These are phyloP conservation scores for Chromera velia DNA, from an alignment of 73 alveolate genomes.

Conservation along the genomic window DNA sequence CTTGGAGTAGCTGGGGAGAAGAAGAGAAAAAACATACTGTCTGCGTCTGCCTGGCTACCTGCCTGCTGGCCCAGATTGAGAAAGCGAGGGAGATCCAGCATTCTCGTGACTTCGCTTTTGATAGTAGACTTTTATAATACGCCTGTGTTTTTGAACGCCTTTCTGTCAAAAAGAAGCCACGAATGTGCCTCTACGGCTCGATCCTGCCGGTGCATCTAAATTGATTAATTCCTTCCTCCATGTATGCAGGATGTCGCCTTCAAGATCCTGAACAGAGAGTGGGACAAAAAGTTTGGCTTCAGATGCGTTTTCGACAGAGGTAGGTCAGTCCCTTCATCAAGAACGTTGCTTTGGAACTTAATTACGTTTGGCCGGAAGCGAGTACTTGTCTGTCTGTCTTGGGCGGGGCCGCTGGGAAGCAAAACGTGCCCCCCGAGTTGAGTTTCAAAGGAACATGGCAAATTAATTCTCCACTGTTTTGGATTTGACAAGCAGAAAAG, in stretches of 20 bases:
- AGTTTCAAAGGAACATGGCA: slow-evolving; percentile 19
- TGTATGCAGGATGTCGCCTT: slow-evolving; percentile 98
- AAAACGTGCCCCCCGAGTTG: slow-evolving; percentile 26
- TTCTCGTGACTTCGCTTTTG: too few species aligned
- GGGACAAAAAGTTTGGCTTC: slow-evolving; percentile 94
- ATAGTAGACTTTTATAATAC: too few species aligned
- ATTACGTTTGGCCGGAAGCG: background rate
- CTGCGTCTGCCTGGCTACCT: too few species aligned
- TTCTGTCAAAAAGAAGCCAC: too few species aligned
- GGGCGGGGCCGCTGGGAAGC: background rate
- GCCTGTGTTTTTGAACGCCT: too few species aligned
- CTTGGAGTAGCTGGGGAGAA: too few species aligned
- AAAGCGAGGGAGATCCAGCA: too few species aligned
- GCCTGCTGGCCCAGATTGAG: too few species aligned
- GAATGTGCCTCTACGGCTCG: too few species aligned
- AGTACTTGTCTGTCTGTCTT: background rate
- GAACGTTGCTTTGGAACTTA: background rate
- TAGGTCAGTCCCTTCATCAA: background rate
- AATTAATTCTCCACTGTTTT: background rate
- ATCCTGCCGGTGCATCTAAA: too few species aligned
- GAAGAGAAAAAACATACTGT: too few species aligned
- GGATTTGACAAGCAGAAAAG: background rate
- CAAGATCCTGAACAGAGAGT: slow-evolving; percentile 93
- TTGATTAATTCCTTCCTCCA: too few species aligned
- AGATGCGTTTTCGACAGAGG: slow-evolving; percentile 77